phyloP scores from a whole-genome alignment of 495 filamentous ascomycete species.

The Xylaria venustula region DNA sequence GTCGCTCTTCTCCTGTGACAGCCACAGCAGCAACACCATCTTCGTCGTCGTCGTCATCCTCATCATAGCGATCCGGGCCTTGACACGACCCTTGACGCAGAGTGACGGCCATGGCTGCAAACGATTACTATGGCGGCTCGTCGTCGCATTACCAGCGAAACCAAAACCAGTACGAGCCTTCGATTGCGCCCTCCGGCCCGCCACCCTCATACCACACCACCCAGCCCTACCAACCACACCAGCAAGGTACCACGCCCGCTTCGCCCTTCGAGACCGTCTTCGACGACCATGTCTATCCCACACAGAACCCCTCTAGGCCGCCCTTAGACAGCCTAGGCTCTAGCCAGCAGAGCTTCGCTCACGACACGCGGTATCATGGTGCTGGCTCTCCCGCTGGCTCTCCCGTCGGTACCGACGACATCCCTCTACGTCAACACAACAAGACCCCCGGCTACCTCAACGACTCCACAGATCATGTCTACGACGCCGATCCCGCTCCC shows the following conservation, averaged over 20 bases:
- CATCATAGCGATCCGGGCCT: neutral
- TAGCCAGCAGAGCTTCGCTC: conserved; percentile 44
- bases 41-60: no score
- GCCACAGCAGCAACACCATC: neutral
- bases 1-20: neutral
- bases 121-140: conserved; percentile 71
- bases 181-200: conserved; percentile 15
- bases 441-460: conserved; percentile 33
- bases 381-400: conserved; percentile 35
- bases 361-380: conserved; percentile 58
- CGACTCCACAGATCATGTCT: conserved; percentile 52
- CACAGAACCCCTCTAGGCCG: conserved; percentile 35
- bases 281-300: conserved; percentile 61
- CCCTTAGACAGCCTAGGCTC: conserved; percentile 17
- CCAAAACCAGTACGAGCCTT: conserved; percentile 25
- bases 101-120: conserved; percentile 64
- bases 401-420: conserved; percentile 56
- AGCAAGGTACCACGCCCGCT: conserved; percentile 21
- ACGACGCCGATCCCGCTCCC: conserved; percentile 37
- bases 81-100: neutral
- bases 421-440: conserved; percentile 59
- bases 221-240: neutral
- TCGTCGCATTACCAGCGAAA: conserved; percentile 34
- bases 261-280: conserved; percentile 59
- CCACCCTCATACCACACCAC: conserved; percentile 30